Base-by-base conservation (phyloP, 768 basidiomycete species). In the Boletus sp. region DNA sequence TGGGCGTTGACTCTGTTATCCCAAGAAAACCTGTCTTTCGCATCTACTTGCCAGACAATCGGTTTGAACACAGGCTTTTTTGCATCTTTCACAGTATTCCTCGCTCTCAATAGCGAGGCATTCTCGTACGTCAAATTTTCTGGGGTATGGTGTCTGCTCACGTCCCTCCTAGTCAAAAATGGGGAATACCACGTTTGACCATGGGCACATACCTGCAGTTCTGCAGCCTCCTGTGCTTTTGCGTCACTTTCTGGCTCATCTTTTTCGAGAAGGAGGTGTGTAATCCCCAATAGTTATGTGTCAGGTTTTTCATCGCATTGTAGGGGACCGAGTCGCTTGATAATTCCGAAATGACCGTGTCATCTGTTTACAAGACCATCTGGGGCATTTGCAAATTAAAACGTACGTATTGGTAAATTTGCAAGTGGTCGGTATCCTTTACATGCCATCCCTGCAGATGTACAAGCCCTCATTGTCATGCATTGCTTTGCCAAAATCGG, bases 11-110 rank as follows among this genome's bases (percentile, higher is more conserved):
- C 90, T 5, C 79, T 85, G 33, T 83, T 99, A 44, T 98, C 96
- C 2, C 85, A 91, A 56, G 93, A 93, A 59, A 95, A 94, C 66
- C 73, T 98, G 35, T 93, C 95, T 17, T 99, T 95, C 65, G 97
- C 97, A 4, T 97, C 94, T 17, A 98, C 95, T 7, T 98, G 96
- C 54, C 97, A 99, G 71, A 98, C 97, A 1, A 92, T 98, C 56
- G 97, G 97, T 13, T 78, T 99, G 25, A 98, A 96, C 63, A 90
- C 91, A 1, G 97, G 97, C 6, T 98, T 87, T 71, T 95, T 98
- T 65, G 81, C 94, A 30, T 94, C 93, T 2, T 98, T 97, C 68
- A 99, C 97, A 8, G 93, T 98, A 7, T 98, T 98, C 68, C 80
- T 99, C 39, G 97, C 97, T 0, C 84, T 99, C 68, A 99, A 98